Conservation (phyloP, 345 rosid species). For the Camelina sativa region DNA sequence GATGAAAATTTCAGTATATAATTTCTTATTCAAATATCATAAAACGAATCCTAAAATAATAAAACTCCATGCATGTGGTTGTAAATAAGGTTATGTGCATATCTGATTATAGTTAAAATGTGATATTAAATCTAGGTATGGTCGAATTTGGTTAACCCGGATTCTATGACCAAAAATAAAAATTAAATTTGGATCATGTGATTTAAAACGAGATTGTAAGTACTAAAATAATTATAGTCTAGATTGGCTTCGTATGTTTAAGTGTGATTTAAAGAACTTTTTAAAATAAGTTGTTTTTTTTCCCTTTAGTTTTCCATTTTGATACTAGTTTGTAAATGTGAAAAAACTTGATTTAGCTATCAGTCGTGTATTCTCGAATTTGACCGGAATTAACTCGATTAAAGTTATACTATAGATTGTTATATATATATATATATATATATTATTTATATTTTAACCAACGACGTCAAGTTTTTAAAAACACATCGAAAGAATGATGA, state of each 20-base stretch:
- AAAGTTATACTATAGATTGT: neutral
- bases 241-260: neutral
- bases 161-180: neutral
- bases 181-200: too few relatives aligned
- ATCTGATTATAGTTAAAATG: neutral
- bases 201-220: too few relatives aligned
- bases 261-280: neutral
- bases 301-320: neutral
- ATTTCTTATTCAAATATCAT: neutral
- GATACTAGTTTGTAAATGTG: too few relatives aligned
- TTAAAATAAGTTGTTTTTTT: neutral
- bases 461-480: neutral
- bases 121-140: neutral
- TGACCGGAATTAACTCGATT: neutral
- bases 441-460: neutral
- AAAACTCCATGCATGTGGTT: slow-evolving; percentile 9
- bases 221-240: neutral
- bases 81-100: slow-evolving; percentile 23
- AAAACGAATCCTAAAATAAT: neutral
- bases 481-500: slow-evolving; percentile 10
- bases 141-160: neutral
- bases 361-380: too few relatives aligned
- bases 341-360: too few relatives aligned
- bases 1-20: neutral
- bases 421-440: too few relatives aligned